These are phyloP conservation scores for Colletotrichum horii DNA, from an alignment of 2,329 filamentous ascomycete genomes.

Conservation along the genomic window DNA sequence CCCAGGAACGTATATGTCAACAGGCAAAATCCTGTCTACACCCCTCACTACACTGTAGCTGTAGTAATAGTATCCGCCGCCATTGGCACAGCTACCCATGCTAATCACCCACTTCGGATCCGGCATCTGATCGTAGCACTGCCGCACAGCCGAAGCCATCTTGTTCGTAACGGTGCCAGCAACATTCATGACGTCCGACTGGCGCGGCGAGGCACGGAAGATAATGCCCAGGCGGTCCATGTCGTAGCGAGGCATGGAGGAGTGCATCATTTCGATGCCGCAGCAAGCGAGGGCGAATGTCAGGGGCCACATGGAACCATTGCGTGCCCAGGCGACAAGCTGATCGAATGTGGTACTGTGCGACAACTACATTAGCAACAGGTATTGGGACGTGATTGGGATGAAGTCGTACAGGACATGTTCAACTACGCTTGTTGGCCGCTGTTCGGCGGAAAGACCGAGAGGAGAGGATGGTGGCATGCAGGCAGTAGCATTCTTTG, in stretches of 20 bases:
- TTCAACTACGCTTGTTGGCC: neutral
- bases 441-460: neutral
- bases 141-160: constrained; percentile 89
- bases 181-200: constrained; percentile 95
- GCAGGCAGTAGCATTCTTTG: neutral
- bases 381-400: neutral
- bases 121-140: constrained; percentile 96
- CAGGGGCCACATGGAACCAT: constrained; percentile 87
- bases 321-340: constrained; percentile 83
- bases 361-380: neutral
- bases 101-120: constrained; percentile 85
- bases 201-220: constrained; percentile 85
- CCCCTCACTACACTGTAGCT: constrained; percentile 76
- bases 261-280: constrained; percentile 91
- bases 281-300: constrained; percentile 90
- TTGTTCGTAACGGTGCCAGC: constrained; percentile 94
- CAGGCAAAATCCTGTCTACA: constrained; percentile 78
- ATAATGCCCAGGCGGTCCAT: constrained; percentile 89
- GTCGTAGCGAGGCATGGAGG: constrained; percentile 89
- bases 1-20: constrained; percentile 81
- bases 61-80: constrained; percentile 87
- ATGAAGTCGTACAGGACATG: neutral
- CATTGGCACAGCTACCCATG: constrained; percentile 86
- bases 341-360: constrained; percentile 77
- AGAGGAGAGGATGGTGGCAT: neutral